A percentile compares a stretch with the other conserved stretches of the same genome.
phyloP scores from a whole-genome alignment of 441 rosid species.

The Euphorbia schlechtendalii region DNA sequence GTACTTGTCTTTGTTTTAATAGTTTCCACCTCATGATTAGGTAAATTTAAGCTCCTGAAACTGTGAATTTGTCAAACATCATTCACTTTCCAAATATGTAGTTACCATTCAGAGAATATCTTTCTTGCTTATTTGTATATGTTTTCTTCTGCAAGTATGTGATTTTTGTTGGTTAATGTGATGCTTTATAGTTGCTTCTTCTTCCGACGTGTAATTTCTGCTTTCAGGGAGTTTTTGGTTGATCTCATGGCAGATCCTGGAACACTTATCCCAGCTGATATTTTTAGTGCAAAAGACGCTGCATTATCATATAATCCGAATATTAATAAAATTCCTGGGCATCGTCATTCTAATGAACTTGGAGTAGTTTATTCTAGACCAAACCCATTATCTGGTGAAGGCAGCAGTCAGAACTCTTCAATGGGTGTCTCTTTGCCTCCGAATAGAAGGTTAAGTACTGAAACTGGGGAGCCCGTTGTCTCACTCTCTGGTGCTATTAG shows the following conservation, averaged over 20 bases:
- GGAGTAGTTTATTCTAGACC: constrained; percentile 32
- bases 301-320: constrained; percentile 41
- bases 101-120: background rate
- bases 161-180: constrained; percentile 7
- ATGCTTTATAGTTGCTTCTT: constrained; percentile 9
- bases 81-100: background rate
- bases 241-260: constrained; percentile 47
- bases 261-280: constrained; percentile 93
- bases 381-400: constrained; percentile 56
- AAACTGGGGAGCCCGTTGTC: constrained; percentile 31
- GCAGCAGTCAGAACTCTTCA: constrained; percentile 50
- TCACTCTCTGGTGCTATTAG: constrained; percentile 30
- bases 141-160: background rate
- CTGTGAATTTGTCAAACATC: background rate
- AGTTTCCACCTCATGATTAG: background rate
- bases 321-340: constrained; percentile 40
- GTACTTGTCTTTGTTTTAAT: background rate
- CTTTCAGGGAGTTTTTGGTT: constrained; percentile 90
- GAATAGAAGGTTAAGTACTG: constrained; percentile 30
- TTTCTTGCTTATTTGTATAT: background rate
- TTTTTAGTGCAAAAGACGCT: constrained; percentile 52
- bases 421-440: constrained; percentile 22
- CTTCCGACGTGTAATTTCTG: constrained; percentile 27
- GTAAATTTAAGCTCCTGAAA: background rate
- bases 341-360: constrained; percentile 36